Evolutionary conservation across 129 eudicot species (phyloP).

Genomic region (Logfia minima): DNA sequence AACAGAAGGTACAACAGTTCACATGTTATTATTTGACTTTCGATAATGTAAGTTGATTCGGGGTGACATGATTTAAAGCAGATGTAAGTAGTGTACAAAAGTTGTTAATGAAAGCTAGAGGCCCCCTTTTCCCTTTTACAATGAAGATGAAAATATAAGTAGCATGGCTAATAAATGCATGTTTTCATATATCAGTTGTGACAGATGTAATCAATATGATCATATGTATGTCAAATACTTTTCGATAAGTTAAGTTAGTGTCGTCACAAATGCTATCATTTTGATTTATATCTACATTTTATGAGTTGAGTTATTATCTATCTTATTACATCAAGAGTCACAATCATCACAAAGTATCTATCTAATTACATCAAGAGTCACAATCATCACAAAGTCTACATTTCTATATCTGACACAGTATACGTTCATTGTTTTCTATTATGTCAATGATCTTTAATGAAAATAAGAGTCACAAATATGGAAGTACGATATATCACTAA

Average conservation of each 20-base stretch:
- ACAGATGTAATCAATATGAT: neutral
- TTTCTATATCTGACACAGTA: neutral
- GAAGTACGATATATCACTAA: neutral
- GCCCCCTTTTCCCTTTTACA: constrained; percentile 17
- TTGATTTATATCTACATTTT: neutral
- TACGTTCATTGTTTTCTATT: neutral
- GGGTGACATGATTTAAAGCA: constrained; percentile 24
- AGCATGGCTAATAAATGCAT: constrained; percentile 34
- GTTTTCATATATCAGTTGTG: constrained; percentile 13
- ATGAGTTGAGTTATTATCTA: neutral
- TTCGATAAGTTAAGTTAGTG: neutral
- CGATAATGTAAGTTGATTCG: neutral
- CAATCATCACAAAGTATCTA: neutral
- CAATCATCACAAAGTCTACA: neutral
- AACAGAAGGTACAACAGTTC: constrained; percentile 3
- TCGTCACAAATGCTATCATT: neutral
- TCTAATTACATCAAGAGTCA: neutral
- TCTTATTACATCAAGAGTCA: neutral
- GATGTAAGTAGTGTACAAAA: constrained; percentile 13
- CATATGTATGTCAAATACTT: neutral
- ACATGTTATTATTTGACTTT: constrained; percentile 28
- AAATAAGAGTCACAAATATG: neutral
- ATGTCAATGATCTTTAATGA: neutral
- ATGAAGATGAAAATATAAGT: constrained; percentile 14
- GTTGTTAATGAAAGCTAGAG: constrained; percentile 25